Conservation (phyloP, 139 green algal genomes). For the Coccomyxa sp. region DNA sequence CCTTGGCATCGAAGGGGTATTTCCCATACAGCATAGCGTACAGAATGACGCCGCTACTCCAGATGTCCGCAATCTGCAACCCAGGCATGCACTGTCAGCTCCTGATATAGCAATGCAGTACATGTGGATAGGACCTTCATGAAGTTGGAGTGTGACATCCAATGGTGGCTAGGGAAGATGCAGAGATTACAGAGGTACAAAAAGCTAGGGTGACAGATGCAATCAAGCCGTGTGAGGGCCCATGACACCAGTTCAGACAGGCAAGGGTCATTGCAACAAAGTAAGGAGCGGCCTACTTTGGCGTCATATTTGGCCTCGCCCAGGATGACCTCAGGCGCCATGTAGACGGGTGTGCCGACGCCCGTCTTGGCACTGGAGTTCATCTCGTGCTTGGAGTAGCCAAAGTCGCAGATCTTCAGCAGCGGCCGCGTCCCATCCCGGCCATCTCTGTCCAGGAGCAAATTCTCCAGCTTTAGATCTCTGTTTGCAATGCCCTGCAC, state of each 20-base stretch:
- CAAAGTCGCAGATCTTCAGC: constrained; percentile 66
- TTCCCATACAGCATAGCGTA: constrained; percentile 74
- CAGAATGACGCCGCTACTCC: constrained; percentile 74
- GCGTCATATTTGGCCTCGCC: constrained; percentile 48
- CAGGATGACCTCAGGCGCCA: constrained; percentile 69
- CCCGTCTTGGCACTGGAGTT: constrained; percentile 37
- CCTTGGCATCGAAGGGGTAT: constrained; percentile 81
- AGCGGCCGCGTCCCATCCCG: constrained; percentile 29
- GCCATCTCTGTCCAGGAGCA: constrained; percentile 24
- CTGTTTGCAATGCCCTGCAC: constrained; percentile 23
- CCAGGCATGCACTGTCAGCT: background rate
- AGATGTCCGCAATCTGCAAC: constrained; percentile 62
- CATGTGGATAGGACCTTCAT: too few species aligned
- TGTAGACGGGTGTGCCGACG: constrained; percentile 74
- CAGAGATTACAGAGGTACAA: too few species aligned
- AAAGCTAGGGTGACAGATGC: too few species aligned
- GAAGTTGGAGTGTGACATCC: too few species aligned
- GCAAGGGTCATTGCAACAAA: too few species aligned
- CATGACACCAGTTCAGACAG: too few species aligned
- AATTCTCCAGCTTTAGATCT: constrained; percentile 29
- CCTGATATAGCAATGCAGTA: background rate
- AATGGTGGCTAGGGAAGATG: background rate
- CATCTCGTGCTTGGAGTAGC: constrained; percentile 61
- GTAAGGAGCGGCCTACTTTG: constrained; percentile 17
- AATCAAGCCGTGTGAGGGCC: too few species aligned